A percentile compares a stretch with the other conserved stretches of the same genome.
These are phyloP conservation scores for Sporothrix pallida DNA, from an alignment of 2,329 filamentous ascomycete genomes.

Conservation along the genomic window DNA sequence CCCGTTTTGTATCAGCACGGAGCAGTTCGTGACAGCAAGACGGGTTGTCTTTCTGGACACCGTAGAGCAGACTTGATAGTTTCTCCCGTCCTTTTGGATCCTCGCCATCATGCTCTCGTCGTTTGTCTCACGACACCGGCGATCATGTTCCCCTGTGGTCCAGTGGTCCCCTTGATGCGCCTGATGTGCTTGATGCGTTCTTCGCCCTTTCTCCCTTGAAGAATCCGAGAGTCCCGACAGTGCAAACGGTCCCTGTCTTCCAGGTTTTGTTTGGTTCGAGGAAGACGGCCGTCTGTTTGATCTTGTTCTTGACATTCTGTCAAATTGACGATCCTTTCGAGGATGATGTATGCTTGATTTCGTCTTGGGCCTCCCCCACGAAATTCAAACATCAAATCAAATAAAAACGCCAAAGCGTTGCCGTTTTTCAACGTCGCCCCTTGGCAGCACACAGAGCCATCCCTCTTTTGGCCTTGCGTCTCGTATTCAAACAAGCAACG, in stretches of 20 bases:
- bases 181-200: not conserved
- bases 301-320: not conserved
- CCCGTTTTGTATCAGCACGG: not conserved
- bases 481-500: conserved; percentile 10
- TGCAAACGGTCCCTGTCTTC: not conserved
- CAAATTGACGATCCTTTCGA: not conserved
- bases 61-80: not conserved
- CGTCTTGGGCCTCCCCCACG: not conserved
- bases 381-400: not conserved
- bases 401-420: not conserved
- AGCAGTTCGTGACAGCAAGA: conserved; percentile 11
- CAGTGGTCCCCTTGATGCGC: not conserved
- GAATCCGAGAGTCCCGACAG: conserved; percentile 19
- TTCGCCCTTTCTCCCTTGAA: not conserved
- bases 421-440: not conserved
- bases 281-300: not conserved
- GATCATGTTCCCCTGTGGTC: conserved; percentile 5
- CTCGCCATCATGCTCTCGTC: not conserved
- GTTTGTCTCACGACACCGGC: conserved; percentile 20
- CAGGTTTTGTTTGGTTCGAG: not conserved
- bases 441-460: conserved; percentile 10
- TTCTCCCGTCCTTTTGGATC: not conserved
- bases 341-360: not conserved
- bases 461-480: conserved; percentile 9
- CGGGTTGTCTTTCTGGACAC: not conserved